Evolutionary conservation across 116 monocot species (phyloP), one percentile per base, ranked within the genome.

Genomic region (Phalaenopsis hybrid): DNA sequence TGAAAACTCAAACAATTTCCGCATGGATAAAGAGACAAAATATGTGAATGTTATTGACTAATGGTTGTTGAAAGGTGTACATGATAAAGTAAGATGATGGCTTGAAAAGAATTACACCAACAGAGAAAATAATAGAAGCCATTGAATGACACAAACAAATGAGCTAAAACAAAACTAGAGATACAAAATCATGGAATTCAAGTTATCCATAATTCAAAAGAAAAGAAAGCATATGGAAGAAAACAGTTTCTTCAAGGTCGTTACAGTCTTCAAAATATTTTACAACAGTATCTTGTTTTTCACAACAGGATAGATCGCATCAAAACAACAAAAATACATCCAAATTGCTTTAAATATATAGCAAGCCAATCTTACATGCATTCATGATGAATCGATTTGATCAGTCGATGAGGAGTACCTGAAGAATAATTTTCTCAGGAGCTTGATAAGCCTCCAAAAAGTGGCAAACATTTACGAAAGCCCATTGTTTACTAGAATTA

Each of bases 391-490:
- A 70, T 70, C 34, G 12, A 70, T 70, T 34, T 70, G 70, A 70
- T 70, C 70, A 70, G 21, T 70, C 34, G 63, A 63, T 23, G 37
- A 31, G 31, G 31, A 69, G 51, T 84, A 98, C 98, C 95, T 99
- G 99, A 57, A 99, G 91, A 72, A 99, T 95, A 75, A 99, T 99
- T 81, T 99, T 99, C 77, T 99, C 99, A 79, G 99, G 99, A 48
- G 99, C 99, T 83, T 99, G 99, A 82, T 99, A 99, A 28, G 99
- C 99, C 76, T 99, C 99, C 83, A 99, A 87, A 83, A 99, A 99
- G 81, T 99, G 95, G 77, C 99, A 99, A 77, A 99, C 99, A 92
- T 99, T 99, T 34, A 99, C 99, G 90, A 99, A 99, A 73, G 99
- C 99, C 99, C 99, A 99, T 75, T 99, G 99, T 81, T 99, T 99